Evolutionary conservation across 306 rosid species (phyloP).

Genomic region (Alnus glutinosa): DNA sequence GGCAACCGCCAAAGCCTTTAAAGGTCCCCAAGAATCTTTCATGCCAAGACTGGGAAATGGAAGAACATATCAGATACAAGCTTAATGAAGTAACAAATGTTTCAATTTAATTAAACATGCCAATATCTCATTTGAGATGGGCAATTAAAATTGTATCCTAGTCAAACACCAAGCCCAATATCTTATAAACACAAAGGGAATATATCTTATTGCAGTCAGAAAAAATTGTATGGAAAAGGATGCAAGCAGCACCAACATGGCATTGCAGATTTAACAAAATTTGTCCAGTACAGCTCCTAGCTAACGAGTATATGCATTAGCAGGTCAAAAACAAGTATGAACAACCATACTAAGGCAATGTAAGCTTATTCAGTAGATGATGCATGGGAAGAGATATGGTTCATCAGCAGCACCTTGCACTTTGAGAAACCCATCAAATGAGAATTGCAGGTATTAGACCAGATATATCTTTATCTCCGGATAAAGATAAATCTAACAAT

Average conservation of each 20-base stretch:
- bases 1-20: constrained; percentile 73
- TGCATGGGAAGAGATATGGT: constrained; percentile 8
- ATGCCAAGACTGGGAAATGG: constrained; percentile 62
- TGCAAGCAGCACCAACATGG: not conserved
- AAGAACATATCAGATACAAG: constrained; percentile 12
- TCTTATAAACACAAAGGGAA: not conserved
- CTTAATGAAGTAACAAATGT: constrained; percentile 10
- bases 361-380: not conserved
- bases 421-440: constrained; percentile 67
- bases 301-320: not conserved
- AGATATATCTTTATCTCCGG: constrained; percentile 6
- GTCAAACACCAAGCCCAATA: not conserved
- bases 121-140: not conserved
- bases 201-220: not conserved
- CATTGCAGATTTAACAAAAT: not conserved
- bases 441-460: constrained; percentile 58
- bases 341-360: not conserved
- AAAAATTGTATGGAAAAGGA: not conserved
- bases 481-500: no score
- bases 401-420: constrained; percentile 53
- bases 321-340: not conserved
- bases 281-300: not conserved
- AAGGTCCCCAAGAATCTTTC: constrained; percentile 96
- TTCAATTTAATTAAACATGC: constrained; percentile 2
- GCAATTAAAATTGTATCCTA: not conserved